Evolutionary conservation across 208 protist genomes (phyloP).

Genomic region (Trypanosoma congolense): DNA sequence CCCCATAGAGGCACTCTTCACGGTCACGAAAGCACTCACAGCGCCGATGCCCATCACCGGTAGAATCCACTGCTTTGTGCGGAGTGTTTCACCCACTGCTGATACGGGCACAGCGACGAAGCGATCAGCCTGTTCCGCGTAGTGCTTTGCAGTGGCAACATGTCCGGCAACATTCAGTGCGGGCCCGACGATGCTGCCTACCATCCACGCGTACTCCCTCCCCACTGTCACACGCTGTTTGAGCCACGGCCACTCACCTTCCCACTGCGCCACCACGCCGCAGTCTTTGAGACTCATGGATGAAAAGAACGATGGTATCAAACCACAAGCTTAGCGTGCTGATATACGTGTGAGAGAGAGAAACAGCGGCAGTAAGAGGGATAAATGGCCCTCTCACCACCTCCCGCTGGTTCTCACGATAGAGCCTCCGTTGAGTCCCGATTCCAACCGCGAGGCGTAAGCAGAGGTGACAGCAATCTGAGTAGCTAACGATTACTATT

Average conservation of each 20-base stretch:
- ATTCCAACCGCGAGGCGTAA: no score
- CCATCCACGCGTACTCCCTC: constrained; percentile 24
- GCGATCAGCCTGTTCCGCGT: constrained; percentile 37
- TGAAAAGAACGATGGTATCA: neutral
- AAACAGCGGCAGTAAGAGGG: no score
- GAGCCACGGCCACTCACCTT: constrained; percentile 76
- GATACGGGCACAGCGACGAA: constrained; percentile 35
- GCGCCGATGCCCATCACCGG: constrained; percentile 45
- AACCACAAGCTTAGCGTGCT: no score
- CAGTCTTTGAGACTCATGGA: constrained; percentile 20
- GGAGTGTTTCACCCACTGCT: constrained; percentile 28
- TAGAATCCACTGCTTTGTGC: constrained; percentile 48
- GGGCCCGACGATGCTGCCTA: constrained; percentile 11
- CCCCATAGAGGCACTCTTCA: constrained; percentile 57
- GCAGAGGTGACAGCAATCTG: no score
- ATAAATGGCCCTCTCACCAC: no score
- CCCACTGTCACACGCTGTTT: constrained; percentile 44
- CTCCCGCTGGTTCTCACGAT: no score
- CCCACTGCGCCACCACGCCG: constrained; percentile 47
- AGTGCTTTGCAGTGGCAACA: constrained; percentile 39
- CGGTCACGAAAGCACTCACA: constrained; percentile 41
- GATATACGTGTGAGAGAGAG: no score
- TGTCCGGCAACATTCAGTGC: constrained; percentile 47
- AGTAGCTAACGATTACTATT: no score
- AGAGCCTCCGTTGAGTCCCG: no score